phyloP scores from a whole-genome alignment of 176 grass and related monocot species.

The Tillandsia fasciculata region DNA sequence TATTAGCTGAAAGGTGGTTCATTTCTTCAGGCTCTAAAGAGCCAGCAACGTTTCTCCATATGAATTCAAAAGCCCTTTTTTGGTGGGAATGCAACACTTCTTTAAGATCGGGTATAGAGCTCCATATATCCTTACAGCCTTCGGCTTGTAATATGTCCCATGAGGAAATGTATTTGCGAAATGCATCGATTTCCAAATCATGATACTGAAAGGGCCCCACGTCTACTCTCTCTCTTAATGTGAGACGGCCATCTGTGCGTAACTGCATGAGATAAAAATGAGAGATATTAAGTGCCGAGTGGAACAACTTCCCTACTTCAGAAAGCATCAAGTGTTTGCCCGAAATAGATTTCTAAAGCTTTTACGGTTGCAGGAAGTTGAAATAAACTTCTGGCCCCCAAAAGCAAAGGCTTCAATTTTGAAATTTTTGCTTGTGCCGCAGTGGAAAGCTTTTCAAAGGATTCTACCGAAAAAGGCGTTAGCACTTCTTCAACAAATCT shows the following conservation, averaged over 20 bases:
- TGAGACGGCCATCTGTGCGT: constrained; percentile 16
- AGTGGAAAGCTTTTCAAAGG: no score
- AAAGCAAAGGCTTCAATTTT: no score
- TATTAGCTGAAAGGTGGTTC: constrained; percentile 25
- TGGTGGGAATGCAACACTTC: constrained; percentile 61
- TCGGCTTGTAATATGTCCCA: constrained; percentile 26
- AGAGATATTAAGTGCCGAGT: not conserved
- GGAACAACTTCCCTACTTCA: no score
- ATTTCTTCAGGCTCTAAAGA: constrained; percentile 53
- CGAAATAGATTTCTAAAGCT: no score
- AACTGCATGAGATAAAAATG: constrained; percentile 23
- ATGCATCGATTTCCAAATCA: constrained; percentile 29
- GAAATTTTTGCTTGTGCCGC: no score
- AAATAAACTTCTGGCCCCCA: no score
- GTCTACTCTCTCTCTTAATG: constrained; percentile 31
- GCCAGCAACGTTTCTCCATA: constrained; percentile 66
- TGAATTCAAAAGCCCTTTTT: constrained; percentile 79
- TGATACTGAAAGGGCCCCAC: constrained; percentile 1
- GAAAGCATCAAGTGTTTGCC: no score
- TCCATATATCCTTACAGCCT: constrained; percentile 51
- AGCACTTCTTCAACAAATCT: no score
- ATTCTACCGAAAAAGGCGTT: no score
- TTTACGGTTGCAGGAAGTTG: no score
- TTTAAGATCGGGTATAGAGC: constrained; percentile 45
- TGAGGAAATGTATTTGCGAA: constrained; percentile 20